phyloP scores from a whole-genome alignment of 2,329 filamentous ascomycete genomes.

The Orbilia ellipsospora region DNA sequence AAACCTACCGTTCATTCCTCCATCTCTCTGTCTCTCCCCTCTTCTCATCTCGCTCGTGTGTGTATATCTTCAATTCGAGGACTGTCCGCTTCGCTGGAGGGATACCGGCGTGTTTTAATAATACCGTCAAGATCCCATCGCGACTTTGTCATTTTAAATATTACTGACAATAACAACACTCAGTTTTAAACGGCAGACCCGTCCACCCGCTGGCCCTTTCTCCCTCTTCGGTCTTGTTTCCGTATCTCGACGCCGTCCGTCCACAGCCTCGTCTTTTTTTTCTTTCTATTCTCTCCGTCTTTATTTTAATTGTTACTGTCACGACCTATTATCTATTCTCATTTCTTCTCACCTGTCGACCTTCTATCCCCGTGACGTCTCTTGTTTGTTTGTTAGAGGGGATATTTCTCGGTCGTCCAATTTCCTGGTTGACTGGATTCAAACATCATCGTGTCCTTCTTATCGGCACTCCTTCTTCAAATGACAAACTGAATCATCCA shows the following conservation, averaged over 20 bases:
- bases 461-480: background rate
- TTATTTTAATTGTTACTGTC: background rate
- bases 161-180: background rate
- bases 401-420: no score
- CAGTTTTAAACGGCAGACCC: constrained; percentile 11
- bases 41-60: constrained; percentile 14
- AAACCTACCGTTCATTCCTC: background rate
- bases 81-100: constrained; percentile 1
- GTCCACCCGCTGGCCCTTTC: constrained; percentile 5
- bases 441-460: constrained; percentile 1
- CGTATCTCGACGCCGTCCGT: constrained; percentile 12
- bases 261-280: constrained; percentile 10
- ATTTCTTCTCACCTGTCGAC: background rate
- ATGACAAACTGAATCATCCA: constrained; percentile 31
- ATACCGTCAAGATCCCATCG: constrained; percentile 1
- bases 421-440: background rate
- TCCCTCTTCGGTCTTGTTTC: background rate
- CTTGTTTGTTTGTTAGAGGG: no score
- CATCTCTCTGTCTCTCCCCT: constrained; percentile 22
- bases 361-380: background rate
- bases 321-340: background rate
- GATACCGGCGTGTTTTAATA: constrained; percentile 11
- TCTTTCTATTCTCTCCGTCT: background rate
- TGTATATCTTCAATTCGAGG: background rate
- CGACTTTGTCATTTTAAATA: background rate